Evolutionary conservation across 345 rosid genomes (phyloP).

Genomic region (Luvunga scandens): DNA sequence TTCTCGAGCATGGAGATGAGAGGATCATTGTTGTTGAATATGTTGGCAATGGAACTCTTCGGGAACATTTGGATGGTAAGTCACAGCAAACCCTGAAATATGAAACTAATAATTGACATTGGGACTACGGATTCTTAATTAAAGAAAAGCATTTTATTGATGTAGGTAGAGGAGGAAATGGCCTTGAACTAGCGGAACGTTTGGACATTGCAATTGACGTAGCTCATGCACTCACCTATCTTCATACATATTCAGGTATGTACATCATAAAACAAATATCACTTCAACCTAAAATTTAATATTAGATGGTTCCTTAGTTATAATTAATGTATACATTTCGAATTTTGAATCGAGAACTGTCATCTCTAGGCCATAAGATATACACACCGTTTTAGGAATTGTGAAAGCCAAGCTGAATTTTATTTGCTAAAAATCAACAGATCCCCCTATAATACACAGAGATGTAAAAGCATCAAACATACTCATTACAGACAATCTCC

Average conservation of each 20-base stretch:
- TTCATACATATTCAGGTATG: conserved; percentile 80
- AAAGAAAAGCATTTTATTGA: conserved; percentile 3
- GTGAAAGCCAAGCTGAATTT: conserved; percentile 16
- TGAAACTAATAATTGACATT: not conserved
- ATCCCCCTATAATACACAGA: conserved; percentile 85
- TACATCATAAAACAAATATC: not conserved
- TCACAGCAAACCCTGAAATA: not conserved
- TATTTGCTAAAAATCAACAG: conserved; percentile 37
- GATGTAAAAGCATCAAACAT: conserved; percentile 86
- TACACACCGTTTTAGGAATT: not conserved
- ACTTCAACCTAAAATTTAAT: not conserved
- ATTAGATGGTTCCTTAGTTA: not conserved
- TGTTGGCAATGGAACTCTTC: conserved; percentile 69
- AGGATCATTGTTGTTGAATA: conserved; percentile 72
- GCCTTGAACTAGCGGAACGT: conserved; percentile 73
- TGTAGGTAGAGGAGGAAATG: conserved; percentile 60
- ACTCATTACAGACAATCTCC: conserved; percentile 68
- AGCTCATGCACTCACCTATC: conserved; percentile 89
- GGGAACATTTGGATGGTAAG: conserved; percentile 93
- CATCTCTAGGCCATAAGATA: too few relatives aligned
- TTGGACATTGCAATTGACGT: conserved; percentile 90
- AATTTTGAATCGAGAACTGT: not conserved
- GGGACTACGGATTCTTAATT: not conserved
- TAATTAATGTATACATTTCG: not conserved
- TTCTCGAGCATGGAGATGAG: conserved; percentile 68